Conservation (phyloP, 441 rosid genomes). For the Lepidium campestre region DNA sequence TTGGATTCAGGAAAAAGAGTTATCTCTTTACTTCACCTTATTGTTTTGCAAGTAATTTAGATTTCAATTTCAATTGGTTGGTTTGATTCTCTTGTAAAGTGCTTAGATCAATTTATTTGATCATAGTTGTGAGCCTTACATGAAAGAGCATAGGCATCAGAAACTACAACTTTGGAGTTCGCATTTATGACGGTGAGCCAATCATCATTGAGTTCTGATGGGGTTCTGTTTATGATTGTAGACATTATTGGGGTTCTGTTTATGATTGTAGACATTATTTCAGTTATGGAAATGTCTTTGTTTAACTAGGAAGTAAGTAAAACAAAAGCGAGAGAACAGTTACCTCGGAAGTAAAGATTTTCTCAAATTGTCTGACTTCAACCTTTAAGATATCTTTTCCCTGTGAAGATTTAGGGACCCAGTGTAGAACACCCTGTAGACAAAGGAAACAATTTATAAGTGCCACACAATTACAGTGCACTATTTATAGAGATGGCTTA, state of each 20-base stretch:
- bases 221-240: slow-evolving; percentile 50
- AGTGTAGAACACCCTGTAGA: slow-evolving; percentile 84
- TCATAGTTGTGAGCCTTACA: too few species aligned
- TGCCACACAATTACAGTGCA: neutral
- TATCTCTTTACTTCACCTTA: too few species aligned
- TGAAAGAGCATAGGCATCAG: slow-evolving; percentile 63
- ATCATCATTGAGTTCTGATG: slow-evolving; percentile 66
- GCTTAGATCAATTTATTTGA: too few species aligned
- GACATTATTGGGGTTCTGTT: slow-evolving; percentile 44
- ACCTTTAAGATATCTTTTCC: slow-evolving; percentile 60
- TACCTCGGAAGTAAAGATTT: slow-evolving; percentile 83
- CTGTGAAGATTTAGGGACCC: slow-evolving; percentile 74
- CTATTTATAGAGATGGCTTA: neutral
- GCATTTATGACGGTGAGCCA: slow-evolving; percentile 80
- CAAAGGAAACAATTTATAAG: neutral
- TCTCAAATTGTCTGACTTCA: slow-evolving; percentile 92
- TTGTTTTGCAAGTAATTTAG: too few species aligned
- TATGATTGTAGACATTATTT: neutral
- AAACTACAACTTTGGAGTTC: slow-evolving; percentile 57
- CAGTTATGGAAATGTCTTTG: neutral
- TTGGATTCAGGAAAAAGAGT: too few species aligned
- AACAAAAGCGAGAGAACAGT: neutral
- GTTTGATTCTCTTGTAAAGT: too few species aligned
- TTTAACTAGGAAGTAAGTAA: neutral
- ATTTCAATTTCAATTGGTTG: too few species aligned